A percentile compares a stretch with the other conserved stretches of the same genome.
These are phyloP conservation scores for Iris macrosiphon DNA, from an alignment of 106 monocot species.

Conservation along the genomic window DNA sequence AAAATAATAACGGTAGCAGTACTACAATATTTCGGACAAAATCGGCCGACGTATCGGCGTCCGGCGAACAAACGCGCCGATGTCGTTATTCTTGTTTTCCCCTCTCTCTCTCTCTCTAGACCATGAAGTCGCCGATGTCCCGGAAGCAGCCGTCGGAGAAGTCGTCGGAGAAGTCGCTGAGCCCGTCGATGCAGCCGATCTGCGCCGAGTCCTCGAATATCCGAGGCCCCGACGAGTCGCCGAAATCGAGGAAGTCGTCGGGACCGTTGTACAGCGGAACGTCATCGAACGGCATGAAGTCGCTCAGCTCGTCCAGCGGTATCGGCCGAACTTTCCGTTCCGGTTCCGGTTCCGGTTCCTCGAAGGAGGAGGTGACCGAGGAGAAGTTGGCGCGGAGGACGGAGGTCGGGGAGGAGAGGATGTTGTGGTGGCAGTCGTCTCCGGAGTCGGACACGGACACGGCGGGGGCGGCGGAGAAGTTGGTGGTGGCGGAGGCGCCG, in stretches of 20 bases:
- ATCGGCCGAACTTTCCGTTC: neutral
- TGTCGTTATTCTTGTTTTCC: too few species aligned
- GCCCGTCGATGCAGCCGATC: neutral
- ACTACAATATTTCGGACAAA: too few species aligned
- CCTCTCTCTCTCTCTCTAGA: too few species aligned
- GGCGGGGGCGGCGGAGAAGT: slow-evolving; percentile 21
- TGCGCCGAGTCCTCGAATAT: slow-evolving; percentile 14
- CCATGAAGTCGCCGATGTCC: slow-evolving; percentile 45
- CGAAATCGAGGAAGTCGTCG: slow-evolving; percentile 16
- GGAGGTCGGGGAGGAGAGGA: slow-evolving; percentile 33
- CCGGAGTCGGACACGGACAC: slow-evolving; percentile 22
- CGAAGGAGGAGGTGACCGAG: neutral
- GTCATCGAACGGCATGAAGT: slow-evolving; percentile 25
- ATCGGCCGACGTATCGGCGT: too few species aligned
- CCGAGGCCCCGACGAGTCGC: slow-evolving; percentile 4
- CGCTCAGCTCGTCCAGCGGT: slow-evolving; percentile 5
- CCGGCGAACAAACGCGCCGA: too few species aligned
- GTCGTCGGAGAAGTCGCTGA: neutral
- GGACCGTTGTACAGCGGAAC: slow-evolving; percentile 18
- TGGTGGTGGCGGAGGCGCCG: slow-evolving; percentile 53
- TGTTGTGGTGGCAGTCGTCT: slow-evolving; percentile 30
- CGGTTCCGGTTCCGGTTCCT: neutral
- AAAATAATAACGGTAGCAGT: too few species aligned
- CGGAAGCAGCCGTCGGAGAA: slow-evolving; percentile 25
- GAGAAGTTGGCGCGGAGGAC: slow-evolving; percentile 26